Conservation (phyloP, 345 rosid species). For the Gossypioides kirkii region DNA sequence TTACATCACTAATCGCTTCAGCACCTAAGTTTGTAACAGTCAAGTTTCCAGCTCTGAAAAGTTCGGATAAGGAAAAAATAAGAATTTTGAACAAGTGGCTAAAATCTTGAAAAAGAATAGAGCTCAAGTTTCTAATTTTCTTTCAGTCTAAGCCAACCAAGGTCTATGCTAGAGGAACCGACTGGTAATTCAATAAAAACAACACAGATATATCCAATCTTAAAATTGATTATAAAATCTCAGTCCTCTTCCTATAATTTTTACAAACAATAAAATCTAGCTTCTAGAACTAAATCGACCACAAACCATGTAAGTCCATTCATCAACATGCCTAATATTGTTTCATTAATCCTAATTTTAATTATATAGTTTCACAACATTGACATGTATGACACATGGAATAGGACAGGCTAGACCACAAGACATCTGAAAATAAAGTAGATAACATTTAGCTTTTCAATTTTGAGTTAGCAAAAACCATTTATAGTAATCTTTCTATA, state of each 20-base stretch:
- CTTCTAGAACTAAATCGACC: not conserved
- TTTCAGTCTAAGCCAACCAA: not conserved
- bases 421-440: not conserved
- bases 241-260: not conserved
- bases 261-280: not conserved
- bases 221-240: not conserved
- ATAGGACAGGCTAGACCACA: not conserved
- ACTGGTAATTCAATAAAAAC: not conserved
- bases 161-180: not conserved
- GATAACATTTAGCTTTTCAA: not conserved
- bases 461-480: not conserved
- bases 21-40: conserved; percentile 53
- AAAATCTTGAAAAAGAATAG: conserved; percentile 4
- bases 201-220: not conserved
- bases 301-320: not conserved
- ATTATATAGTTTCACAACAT: not conserved
- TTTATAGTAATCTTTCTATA: not conserved
- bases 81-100: conserved; percentile 9
- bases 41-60: conserved; percentile 73
- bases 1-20: conserved; percentile 63
- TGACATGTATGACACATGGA: not conserved
- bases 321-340: not conserved
- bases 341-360: too few relatives aligned
- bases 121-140: not conserved
- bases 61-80: conserved; percentile 2